These are phyloP conservation scores for Lenwebbia sp. DNA, from an alignment of 345 rosid species.

Conservation along the genomic window DNA sequence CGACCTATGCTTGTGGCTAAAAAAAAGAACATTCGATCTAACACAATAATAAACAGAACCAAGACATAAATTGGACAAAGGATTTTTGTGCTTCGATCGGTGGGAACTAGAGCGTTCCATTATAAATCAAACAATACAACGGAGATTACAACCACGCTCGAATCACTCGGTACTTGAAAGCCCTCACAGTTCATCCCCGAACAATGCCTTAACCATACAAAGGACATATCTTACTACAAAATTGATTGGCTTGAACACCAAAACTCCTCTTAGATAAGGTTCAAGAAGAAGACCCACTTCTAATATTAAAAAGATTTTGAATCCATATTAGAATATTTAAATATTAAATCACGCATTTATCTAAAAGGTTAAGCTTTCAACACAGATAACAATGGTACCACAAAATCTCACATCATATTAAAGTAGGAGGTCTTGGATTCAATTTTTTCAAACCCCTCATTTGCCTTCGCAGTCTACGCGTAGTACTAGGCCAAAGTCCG, in stretches of 20 bases:
- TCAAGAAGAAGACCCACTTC: neutral
- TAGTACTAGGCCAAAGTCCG: neutral
- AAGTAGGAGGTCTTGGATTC: neutral
- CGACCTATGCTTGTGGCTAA: neutral
- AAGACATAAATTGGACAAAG: neutral
- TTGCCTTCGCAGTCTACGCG: neutral
- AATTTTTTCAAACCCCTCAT: neutral
- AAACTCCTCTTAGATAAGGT: neutral
- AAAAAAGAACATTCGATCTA: no score
- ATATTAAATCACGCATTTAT: no score
- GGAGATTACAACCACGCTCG: no score
- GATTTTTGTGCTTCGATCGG: neutral
- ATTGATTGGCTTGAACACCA: neutral
- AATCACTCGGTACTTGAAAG: no score
- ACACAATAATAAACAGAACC: no score
- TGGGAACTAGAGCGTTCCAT: neutral
- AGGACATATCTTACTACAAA: neutral
- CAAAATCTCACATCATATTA: neutral
- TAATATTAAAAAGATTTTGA: no score
- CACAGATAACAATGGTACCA: neutral
- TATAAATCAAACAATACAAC: no score
- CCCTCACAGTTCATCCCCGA: neutral
- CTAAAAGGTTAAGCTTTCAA: no score
- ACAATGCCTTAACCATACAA: neutral
- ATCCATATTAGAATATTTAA: no score